Evolutionary conservation across 1,139 yeast species (phyloP).

Genomic region (Yamadazyma membranifaciens): DNA sequence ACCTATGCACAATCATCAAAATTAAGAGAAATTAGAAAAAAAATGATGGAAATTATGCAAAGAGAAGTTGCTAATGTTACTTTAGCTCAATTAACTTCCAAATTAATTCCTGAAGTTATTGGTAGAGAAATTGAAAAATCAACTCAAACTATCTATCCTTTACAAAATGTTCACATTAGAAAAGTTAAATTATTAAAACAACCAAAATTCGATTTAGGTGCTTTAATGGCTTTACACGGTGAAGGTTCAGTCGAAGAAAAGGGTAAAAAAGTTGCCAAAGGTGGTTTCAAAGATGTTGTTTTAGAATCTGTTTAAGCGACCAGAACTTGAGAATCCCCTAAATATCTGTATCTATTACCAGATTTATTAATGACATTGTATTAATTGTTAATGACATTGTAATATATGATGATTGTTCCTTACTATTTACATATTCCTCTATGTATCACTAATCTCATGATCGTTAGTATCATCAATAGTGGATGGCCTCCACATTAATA

Average conservation of each 20-base stretch:
- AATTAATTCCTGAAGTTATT: constrained; percentile 53
- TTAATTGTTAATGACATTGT: constrained; percentile 2
- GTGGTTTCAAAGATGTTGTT: constrained; percentile 53
- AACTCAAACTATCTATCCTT: constrained; percentile 50
- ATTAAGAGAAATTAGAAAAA: constrained; percentile 52
- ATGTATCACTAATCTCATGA: too few species aligned
- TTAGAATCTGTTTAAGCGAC: constrained; percentile 43
- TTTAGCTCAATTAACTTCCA: constrained; percentile 50
- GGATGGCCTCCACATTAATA: too few species aligned
- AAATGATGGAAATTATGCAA: constrained; percentile 52
- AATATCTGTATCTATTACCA: background rate
- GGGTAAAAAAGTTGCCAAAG: constrained; percentile 49
- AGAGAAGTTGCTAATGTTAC: constrained; percentile 52
- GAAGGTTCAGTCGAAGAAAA: constrained; percentile 50
- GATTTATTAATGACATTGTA: too few species aligned
- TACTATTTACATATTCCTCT: too few species aligned
- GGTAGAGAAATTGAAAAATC: constrained; percentile 55
- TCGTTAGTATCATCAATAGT: too few species aligned
- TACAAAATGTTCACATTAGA: constrained; percentile 53
- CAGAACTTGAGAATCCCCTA: too few species aligned
- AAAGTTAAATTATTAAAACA: constrained; percentile 53
- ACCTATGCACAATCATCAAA: constrained; percentile 52
- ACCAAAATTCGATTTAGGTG: constrained; percentile 53
- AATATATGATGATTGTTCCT: constrained; percentile 1
- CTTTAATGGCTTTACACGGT: constrained; percentile 52